These are phyloP conservation scores for Cornus suecica DNA, from an alignment of 148 eudicot genomes.

Conservation along the genomic window DNA sequence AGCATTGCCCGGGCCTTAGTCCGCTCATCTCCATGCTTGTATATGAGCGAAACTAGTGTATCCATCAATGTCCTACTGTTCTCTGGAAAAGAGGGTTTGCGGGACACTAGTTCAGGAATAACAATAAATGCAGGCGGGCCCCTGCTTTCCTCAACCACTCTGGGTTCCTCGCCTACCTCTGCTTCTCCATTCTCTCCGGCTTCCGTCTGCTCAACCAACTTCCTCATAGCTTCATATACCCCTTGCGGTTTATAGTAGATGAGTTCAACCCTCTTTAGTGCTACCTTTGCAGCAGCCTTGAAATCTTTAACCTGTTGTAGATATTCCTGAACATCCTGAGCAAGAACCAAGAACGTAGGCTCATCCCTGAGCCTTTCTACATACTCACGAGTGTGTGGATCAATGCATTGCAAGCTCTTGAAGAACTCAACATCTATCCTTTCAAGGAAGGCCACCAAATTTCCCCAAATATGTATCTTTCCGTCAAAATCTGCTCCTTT, in stretches of 20 bases:
- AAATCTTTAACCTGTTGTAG: slow-evolving; percentile 46
- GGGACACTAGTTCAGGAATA: slow-evolving; percentile 66
- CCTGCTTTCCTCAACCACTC: slow-evolving; percentile 36
- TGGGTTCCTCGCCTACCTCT: slow-evolving; percentile 36
- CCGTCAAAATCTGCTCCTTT: slow-evolving; percentile 70
- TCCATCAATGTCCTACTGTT: slow-evolving; percentile 83
- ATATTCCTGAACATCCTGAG: slow-evolving; percentile 70
- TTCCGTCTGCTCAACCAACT: slow-evolving; percentile 56
- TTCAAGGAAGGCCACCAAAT: slow-evolving; percentile 83
- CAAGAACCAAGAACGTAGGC: slow-evolving; percentile 60
- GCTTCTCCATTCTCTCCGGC: slow-evolving; percentile 33
- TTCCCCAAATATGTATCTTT: slow-evolving; percentile 83
- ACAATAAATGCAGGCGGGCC: slow-evolving; percentile 68
- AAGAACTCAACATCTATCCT: slow-evolving; percentile 80
- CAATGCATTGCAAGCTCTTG: slow-evolving; percentile 69
- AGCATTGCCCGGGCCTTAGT: slow-evolving; percentile 97
- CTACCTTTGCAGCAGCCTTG: slow-evolving; percentile 65
- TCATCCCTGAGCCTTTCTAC: slow-evolving; percentile 74
- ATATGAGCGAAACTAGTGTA: slow-evolving; percentile 74
- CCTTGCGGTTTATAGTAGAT: slow-evolving; percentile 68
- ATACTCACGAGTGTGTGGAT: slow-evolving; percentile 76
- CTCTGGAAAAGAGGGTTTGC: slow-evolving; percentile 78
- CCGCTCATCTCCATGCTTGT: slow-evolving; percentile 80
- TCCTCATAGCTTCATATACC: slow-evolving; percentile 85
- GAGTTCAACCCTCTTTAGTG: slow-evolving; percentile 61